Evolutionary conservation across 805 yeast genomes (phyloP), one percentile per base, ranked within the genome.

Genomic region (Metschnikowia anglica): DNA sequence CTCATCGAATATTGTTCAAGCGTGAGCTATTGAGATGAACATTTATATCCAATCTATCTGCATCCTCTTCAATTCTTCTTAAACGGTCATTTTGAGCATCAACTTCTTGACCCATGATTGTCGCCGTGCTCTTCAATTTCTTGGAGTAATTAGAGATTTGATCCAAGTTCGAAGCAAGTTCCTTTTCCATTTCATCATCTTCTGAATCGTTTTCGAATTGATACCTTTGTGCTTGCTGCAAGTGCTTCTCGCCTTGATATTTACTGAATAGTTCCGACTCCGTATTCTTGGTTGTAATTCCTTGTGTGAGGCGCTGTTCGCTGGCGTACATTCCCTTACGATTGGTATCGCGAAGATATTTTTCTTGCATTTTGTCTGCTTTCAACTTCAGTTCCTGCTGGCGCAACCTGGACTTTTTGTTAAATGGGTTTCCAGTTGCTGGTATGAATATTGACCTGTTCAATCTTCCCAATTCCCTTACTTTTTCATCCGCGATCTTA

Each of bases 111-210:
- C 88, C 80, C 59, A 88, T 80, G 3, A 86, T 72, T 44, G 73
- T 59, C 2, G 97, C 97, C 41, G 87, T 72, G 49, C 73, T 77
- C 60, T 81, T 83, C 64, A 91, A 76, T 47, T 89, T 80, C 41
- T 74, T 74, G 24, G 95, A 79, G 45, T 83, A 77, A 30, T 73
- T 74, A 10, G 78, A 76, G 37, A 93, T 85, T 60, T 84, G 88
- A 55, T 86, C 90, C 62, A 91, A 70, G 57, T 93, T 93, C 49
- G 77, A 68, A 41, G 89, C 90, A 53, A 89, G 79, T 63, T 90
- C 96, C 49, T 83, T 78, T 60, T 91, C 98, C 79, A 88, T 79
- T 53, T 83, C 93, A 55, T 89, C 96, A 63, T 93, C 98, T 61
- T 91, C 97, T 37, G 81, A 81, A 63, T 91, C 97, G 37, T 85